phyloP scores from a whole-genome alignment of 805 yeast species.

The Saccharomycopsis capsularis region DNA sequence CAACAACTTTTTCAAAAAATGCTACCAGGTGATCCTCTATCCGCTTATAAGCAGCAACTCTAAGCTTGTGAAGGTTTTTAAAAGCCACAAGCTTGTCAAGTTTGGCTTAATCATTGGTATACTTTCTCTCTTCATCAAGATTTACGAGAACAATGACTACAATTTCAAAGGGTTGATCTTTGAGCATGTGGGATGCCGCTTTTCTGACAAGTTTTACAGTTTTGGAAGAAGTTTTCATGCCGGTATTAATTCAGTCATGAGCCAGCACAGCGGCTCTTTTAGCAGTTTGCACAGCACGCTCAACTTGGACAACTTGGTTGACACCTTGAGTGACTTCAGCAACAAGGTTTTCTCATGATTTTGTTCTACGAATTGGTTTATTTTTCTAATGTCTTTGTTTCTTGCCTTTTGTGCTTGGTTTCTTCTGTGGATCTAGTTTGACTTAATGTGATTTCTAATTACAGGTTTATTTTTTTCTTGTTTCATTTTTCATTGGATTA shows the following conservation, averaged over 20 bases:
- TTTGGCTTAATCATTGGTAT: constrained; percentile 14
- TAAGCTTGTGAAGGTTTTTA: background rate
- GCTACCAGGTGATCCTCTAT: constrained; percentile 1
- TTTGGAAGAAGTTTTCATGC: constrained; percentile 4
- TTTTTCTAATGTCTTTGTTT: background rate
- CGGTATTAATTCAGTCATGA: background rate
- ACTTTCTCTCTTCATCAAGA: constrained; percentile 11
- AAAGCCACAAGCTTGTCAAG: constrained; percentile 2
- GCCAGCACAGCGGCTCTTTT: background rate
- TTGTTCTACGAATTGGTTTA: background rate
- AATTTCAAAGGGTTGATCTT: background rate
- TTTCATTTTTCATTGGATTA: too few species aligned
- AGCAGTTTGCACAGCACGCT: background rate
- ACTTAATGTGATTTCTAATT: too few species aligned
- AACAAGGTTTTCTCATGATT: background rate
- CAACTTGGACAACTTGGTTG: background rate
- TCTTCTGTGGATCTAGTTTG: too few species aligned
- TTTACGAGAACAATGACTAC: background rate
- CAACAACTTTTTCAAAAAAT: constrained; percentile 3
- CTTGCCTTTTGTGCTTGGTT: background rate
- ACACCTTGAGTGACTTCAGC: background rate
- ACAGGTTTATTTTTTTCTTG: too few species aligned
- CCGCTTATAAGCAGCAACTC: constrained; percentile 1
- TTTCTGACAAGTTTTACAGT: background rate
- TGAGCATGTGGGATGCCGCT: background rate